Evolutionary conservation across 257 asterid species (phyloP).

Genomic region (Rubia yunnanensis): DNA sequence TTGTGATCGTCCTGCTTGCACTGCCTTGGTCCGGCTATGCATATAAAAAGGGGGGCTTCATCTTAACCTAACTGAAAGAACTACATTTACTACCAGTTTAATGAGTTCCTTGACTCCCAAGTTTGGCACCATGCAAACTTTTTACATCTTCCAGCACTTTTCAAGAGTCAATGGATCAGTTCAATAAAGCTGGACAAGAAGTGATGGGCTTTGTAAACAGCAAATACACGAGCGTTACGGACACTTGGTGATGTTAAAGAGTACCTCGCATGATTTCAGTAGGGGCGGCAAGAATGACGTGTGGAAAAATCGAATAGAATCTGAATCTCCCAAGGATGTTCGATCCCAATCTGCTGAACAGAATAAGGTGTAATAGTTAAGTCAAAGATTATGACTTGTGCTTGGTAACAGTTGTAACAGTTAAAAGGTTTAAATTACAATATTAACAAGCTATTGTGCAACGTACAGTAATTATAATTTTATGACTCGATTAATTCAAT

Average conservation of each 20-base stretch:
- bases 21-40: no score
- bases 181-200: not conserved
- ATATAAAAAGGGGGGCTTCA: no score
- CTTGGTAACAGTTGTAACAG: no score
- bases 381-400: no score
- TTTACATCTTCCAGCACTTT: slow-evolving; percentile 76
- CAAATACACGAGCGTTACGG: not conserved
- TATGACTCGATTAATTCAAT: no score
- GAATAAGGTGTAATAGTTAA: not conserved
- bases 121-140: slow-evolving; percentile 44
- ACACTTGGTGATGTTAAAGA: not conserved
- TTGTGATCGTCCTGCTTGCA: no score
- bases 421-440: no score
- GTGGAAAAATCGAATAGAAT: slow-evolving; percentile 59
- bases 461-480: no score
- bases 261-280: slow-evolving; percentile 89
- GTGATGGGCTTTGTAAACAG: not conserved
- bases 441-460: no score
- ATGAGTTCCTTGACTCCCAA: slow-evolving; percentile 53
- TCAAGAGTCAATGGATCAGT: not conserved
- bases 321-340: slow-evolving; percentile 69
- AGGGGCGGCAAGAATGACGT: slow-evolving; percentile 78
- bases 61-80: no score
- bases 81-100: slow-evolving; percentile 35
- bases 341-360: slow-evolving; percentile 56